Evolutionary conservation across 129 eudicot species (phyloP).

Genomic region (Lactuca saligna): DNA sequence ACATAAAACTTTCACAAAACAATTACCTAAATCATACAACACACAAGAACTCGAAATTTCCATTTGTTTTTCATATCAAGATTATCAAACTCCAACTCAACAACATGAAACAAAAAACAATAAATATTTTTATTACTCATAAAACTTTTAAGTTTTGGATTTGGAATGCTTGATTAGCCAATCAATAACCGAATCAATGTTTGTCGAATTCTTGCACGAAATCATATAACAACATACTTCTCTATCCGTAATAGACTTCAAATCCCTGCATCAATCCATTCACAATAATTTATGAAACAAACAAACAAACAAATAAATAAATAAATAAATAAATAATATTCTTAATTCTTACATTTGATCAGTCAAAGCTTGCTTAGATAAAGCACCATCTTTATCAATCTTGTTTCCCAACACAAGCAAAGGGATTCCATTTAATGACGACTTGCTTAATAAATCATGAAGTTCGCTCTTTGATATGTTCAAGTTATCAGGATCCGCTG

Average conservation of each 20-base stretch:
- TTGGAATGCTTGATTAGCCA: constrained; percentile 55
- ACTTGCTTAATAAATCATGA: constrained; percentile 86
- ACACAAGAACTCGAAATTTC: constrained; percentile 15
- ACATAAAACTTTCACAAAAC: not conserved
- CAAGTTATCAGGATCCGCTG: constrained; percentile 93
- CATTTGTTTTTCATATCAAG: constrained; percentile 17
- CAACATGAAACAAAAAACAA: not conserved
- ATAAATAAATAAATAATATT: not conserved
- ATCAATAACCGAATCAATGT: constrained; percentile 54
- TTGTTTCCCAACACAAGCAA: constrained; percentile 94
- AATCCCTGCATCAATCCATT: constrained; percentile 34
- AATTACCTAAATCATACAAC: not conserved
- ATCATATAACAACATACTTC: constrained; percentile 62
- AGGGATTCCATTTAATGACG: constrained; percentile 84
- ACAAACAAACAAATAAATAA: not conserved
- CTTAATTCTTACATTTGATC: constrained; percentile 92
- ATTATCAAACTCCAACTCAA: constrained; percentile 8
- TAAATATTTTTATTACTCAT: too few relatives aligned
- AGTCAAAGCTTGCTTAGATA: constrained; percentile 81
- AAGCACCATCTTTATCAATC: constrained; percentile 86
- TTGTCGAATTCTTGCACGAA: constrained; percentile 61
- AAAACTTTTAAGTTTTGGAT: constrained; percentile 21
- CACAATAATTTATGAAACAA: not conserved
- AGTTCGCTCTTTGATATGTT: constrained; percentile 89
- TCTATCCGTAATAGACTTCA: constrained; percentile 52